Percentiles rank a stretch among this genome's conserved stretches.
These are phyloP conservation scores for Sporothrix humicola DNA, from an alignment of 2,329 filamentous ascomycete species.

Conservation along the genomic window DNA sequence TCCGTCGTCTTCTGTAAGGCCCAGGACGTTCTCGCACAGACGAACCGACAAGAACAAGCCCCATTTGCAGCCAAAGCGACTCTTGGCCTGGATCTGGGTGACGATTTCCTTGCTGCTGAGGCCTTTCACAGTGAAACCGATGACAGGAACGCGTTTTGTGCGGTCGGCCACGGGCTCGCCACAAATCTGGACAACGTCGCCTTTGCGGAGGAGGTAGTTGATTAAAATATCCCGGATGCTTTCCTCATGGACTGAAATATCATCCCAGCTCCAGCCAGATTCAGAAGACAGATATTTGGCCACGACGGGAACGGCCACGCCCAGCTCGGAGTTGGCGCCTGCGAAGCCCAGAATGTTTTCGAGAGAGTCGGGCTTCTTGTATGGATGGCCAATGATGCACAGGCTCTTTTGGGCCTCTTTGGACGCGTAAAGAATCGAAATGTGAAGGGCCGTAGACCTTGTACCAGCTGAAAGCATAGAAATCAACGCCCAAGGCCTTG, in stretches of 20 bases:
- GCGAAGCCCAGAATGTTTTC: neutral
- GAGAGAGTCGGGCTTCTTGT: neutral
- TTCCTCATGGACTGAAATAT: neutral
- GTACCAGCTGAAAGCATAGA: neutral
- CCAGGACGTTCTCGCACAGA: neutral
- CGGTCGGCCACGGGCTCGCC: neutral
- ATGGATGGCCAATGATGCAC: neutral
- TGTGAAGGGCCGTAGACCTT: no score
- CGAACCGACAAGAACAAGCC: neutral
- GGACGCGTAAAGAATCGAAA: no score
- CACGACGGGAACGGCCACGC: neutral
- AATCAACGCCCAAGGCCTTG: neutral
- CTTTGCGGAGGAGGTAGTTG: neutral
- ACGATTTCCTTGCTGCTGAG: neutral
- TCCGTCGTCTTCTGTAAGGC: neutral
- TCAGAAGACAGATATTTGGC: neutral
- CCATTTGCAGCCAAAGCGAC: neutral
- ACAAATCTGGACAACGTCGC: neutral
- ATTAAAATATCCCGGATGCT: neutral
- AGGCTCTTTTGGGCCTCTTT: neutral
- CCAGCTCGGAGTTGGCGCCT: neutral
- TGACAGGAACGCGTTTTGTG: neutral
- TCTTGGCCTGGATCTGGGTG: neutral
- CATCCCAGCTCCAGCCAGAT: neutral
- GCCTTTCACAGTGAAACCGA: neutral